phyloP scores from a whole-genome alignment of 306 rosid genomes.

The Vigna radiata region DNA sequence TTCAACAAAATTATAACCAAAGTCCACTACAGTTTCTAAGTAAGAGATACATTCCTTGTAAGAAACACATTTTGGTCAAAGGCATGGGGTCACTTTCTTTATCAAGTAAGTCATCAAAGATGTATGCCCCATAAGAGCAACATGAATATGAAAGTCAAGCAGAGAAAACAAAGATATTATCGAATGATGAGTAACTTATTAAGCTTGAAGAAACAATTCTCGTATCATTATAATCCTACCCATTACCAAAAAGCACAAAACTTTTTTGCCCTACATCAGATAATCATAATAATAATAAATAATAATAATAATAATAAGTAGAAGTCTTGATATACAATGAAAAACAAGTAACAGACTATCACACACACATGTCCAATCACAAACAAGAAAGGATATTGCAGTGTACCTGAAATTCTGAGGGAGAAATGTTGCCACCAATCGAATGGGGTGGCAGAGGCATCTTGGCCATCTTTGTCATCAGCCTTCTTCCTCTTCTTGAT shows the following conservation, averaged over 20 bases:
- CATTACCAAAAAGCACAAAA: constrained; percentile 21
- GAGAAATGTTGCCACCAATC: constrained; percentile 95
- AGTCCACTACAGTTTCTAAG: not conserved
- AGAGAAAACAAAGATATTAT: not conserved
- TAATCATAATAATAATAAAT: not conserved
- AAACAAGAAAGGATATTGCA: not conserved
- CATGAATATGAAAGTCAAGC: constrained; percentile 12
- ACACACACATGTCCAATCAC: not conserved
- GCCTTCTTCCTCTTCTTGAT: constrained; percentile 73
- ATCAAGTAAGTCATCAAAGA: constrained; percentile 3
- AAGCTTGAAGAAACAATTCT: constrained; percentile 21
- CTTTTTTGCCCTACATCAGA: constrained; percentile 15
- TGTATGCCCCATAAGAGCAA: constrained; percentile 3
- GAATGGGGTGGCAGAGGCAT: constrained; percentile 59
- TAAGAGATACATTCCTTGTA: constrained; percentile 20
- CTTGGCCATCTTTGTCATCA: constrained; percentile 66
- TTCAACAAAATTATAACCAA: constrained; percentile 27
- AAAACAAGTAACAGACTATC: constrained; percentile 5
- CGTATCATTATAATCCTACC: not conserved
- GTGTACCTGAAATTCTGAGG: constrained; percentile 73
- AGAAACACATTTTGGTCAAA: constrained; percentile 36
- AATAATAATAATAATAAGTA: not conserved
- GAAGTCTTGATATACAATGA: not conserved
- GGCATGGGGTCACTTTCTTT: not conserved
- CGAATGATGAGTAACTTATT: not conserved